These are phyloP conservation scores for Nymphaea colorata DNA, from an alignment of 164 flowering plant genomes.

Conservation along the genomic window DNA sequence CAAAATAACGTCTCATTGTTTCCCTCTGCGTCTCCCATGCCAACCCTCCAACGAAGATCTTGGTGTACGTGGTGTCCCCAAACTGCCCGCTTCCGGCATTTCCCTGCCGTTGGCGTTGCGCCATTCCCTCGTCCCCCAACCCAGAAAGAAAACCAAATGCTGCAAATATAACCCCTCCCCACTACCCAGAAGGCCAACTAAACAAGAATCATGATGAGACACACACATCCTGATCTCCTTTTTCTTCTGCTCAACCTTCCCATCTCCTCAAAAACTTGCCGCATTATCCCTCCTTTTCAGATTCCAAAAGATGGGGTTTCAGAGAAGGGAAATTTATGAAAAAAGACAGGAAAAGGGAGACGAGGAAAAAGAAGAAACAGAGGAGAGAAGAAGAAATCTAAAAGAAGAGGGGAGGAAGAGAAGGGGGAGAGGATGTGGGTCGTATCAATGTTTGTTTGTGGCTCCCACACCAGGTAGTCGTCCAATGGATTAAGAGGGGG, in stretches of 20 bases:
- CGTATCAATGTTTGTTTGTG: neutral
- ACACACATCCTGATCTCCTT: neutral
- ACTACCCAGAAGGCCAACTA: slow-evolving; percentile 8
- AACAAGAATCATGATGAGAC: slow-evolving; percentile 22
- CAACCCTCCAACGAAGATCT: slow-evolving; percentile 61
- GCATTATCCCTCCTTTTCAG: too few relatives aligned
- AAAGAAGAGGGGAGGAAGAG: slow-evolving; percentile 4
- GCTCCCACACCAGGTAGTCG: slow-evolving; percentile 10
- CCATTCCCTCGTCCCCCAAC: slow-evolving; percentile 18
- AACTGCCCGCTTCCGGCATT: slow-evolving; percentile 21
- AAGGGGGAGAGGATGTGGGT: slow-evolving; percentile 5
- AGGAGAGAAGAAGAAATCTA: slow-evolving; percentile 14
- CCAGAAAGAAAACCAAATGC: neutral
- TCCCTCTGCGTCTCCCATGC: slow-evolving; percentile 71
- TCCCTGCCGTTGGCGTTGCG: slow-evolving; percentile 38
- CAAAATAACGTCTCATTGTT: slow-evolving; percentile 52
- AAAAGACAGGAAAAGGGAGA: neutral
- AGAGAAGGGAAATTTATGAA: slow-evolving; percentile 42
- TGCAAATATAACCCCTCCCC: neutral
- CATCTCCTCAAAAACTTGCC: neutral
- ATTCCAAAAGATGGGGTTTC: slow-evolving; percentile 29
- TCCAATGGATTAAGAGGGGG: slow-evolving; percentile 25
- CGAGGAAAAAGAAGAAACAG: neutral
- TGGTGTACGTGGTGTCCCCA: slow-evolving; percentile 50
- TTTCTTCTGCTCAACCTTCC: neutral